A percentile compares a stretch with the other conserved stretches of the same genome.
Conservation (phyloP, 1,139 yeast species). For the Magnusiomyces suaveolens region DNA sequence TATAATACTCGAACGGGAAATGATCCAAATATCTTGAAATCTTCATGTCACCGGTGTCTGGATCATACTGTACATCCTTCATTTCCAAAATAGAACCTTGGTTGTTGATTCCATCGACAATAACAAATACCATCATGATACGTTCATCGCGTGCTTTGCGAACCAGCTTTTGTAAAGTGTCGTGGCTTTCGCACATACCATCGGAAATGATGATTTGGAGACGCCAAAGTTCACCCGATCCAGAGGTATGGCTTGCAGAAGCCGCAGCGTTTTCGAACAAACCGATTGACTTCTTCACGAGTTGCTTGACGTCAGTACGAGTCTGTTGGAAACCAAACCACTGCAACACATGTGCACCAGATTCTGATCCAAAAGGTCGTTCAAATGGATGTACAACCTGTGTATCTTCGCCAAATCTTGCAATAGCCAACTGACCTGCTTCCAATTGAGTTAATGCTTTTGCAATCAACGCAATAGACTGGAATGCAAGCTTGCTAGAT, state of each 20-base stretch:
- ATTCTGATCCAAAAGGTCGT: slow-evolving; percentile 68
- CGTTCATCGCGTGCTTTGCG: slow-evolving; percentile 87
- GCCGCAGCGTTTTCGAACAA: slow-evolving; percentile 61
- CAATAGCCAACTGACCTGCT: slow-evolving; percentile 86
- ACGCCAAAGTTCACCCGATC: slow-evolving; percentile 68
- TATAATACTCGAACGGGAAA: slow-evolving; percentile 95
- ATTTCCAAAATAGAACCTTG: slow-evolving; percentile 85
- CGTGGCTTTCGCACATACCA: slow-evolving; percentile 96
- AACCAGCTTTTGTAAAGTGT: slow-evolving; percentile 66
- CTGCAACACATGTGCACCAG: slow-evolving; percentile 77
- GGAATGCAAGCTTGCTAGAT: slow-evolving; percentile 84
- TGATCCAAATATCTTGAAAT: slow-evolving; percentile 82
- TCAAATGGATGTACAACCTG: slow-evolving; percentile 86
- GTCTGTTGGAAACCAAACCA: slow-evolving; percentile 89
- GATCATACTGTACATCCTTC: slow-evolving; percentile 79
- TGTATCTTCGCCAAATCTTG: slow-evolving; percentile 80
- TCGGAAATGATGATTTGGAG: slow-evolving; percentile 86
- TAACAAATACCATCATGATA: slow-evolving; percentile 90
- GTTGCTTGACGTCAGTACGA: slow-evolving; percentile 68
- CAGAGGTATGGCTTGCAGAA: slow-evolving; percentile 8
- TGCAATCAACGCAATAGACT: slow-evolving; percentile 87
- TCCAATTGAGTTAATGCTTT: slow-evolving; percentile 91
- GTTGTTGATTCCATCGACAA: slow-evolving; percentile 80
- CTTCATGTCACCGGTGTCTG: slow-evolving; percentile 63
- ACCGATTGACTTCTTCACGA: slow-evolving; percentile 61